These are phyloP conservation scores for Mycena maculata DNA, from an alignment of 768 basidiomycete species.

Conservation along the genomic window DNA sequence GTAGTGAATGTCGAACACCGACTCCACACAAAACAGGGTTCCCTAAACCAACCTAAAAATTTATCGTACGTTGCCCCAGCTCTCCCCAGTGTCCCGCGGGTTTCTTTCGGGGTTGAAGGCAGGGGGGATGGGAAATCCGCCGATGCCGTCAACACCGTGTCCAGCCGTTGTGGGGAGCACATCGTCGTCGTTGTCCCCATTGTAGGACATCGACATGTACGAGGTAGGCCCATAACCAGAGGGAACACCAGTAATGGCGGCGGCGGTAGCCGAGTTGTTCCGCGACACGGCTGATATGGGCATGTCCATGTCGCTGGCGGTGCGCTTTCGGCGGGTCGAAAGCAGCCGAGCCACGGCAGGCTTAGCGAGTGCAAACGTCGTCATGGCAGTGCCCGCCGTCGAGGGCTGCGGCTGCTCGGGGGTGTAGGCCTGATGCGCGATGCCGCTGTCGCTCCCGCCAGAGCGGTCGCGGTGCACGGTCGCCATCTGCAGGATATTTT, in stretches of 20 bases:
- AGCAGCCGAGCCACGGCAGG: conserved; percentile 24
- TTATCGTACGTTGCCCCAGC: conserved; percentile 22
- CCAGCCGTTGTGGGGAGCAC: neutral
- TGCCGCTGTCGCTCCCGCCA: conserved; percentile 15
- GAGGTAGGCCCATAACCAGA: conserved; percentile 7
- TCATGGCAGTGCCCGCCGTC: conserved; percentile 22
- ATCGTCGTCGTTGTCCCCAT: conserved; percentile 12
- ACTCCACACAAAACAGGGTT: neutral
- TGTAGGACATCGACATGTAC: conserved; percentile 26
- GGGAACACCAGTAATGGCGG: conserved; percentile 13
- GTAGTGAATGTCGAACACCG: no score
- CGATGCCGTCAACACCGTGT: conserved; percentile 5
- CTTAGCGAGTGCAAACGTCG: conserved; percentile 29
- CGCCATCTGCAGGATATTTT: conserved; percentile 67
- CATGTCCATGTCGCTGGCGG: conserved; percentile 18
- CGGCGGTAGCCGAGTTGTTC: conserved; percentile 16
- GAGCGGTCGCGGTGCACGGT: conserved; percentile 47
- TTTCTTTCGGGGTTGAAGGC: neutral
- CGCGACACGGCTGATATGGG: conserved; percentile 18
- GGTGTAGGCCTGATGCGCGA: no score
- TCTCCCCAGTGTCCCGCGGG: conserved; percentile 22
- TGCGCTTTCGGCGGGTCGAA: conserved; percentile 3
- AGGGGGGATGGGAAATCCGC: conserved; percentile 20
- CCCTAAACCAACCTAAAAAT: neutral
- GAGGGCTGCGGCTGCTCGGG: conserved; percentile 21